Evolutionary conservation across 176 grass and related monocot genomes (phyloP).

Genomic region (Ampelocalamus luodianensis): DNA sequence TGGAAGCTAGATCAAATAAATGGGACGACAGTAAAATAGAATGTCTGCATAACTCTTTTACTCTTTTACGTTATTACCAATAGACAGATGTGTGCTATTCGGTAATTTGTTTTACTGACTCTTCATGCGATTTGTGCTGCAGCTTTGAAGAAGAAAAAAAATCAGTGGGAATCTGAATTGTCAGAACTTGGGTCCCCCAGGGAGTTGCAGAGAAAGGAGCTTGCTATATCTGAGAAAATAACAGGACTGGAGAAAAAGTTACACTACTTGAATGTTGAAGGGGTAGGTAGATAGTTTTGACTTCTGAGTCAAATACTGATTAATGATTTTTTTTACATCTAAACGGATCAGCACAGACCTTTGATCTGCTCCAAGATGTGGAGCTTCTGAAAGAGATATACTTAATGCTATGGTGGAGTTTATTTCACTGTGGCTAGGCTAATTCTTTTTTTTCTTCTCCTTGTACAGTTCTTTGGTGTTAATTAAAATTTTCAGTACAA

Average conservation of each 20-base stretch:
- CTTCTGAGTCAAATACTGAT: conserved; percentile 24
- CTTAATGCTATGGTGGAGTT: background rate
- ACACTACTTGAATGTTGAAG: conserved; percentile 87
- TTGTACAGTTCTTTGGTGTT: background rate
- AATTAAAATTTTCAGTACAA: background rate
- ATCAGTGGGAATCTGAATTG: conserved; percentile 76
- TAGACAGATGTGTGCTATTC: conserved; percentile 13
- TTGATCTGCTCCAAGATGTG: conserved; percentile 1
- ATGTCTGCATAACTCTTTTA: conserved; percentile 43
- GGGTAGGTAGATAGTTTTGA: conserved; percentile 54
- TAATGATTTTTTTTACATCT: background rate
- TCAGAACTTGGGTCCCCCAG: conserved; percentile 77
- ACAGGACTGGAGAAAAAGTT: conserved; percentile 88
- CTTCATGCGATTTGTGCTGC: conserved; percentile 48
- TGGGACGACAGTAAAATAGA: conserved; percentile 92
- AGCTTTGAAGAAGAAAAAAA: conserved; percentile 91
- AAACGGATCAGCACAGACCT: background rate
- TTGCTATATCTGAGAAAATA: conserved; percentile 89
- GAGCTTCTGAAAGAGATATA: background rate
- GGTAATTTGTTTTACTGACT: conserved; percentile 32
- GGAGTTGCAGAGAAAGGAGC: conserved; percentile 86
- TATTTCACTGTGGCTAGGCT: background rate
- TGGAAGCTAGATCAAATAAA: conserved; percentile 99
- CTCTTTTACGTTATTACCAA: conserved; percentile 36
- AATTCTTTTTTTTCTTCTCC: background rate